Evolutionary conservation across 805 yeast species (phyloP).

Genomic region (Lipomyces spencermartinsiae): DNA sequence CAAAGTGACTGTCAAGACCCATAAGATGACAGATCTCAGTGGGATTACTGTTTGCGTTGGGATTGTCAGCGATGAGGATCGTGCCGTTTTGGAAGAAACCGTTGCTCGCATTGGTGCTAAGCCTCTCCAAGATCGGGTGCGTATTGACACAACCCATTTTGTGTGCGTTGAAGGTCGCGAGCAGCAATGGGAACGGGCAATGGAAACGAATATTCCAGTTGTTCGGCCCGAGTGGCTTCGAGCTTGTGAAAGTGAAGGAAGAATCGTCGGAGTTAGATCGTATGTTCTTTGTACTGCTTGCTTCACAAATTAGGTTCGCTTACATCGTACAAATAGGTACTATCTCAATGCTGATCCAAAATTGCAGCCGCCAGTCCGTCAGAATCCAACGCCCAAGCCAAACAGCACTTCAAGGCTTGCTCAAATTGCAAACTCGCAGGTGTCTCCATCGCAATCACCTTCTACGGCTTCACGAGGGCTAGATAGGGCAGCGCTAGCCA

Average conservation of each 20-base stretch:
- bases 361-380: slow-evolving; percentile 2
- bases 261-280: slow-evolving; percentile 92
- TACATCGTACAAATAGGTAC: slow-evolving; percentile 3
- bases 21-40: slow-evolving; percentile 92
- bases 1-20: slow-evolving; percentile 74
- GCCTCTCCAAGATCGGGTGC: slow-evolving; percentile 73
- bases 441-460: neutral
- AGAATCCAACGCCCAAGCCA: neutral
- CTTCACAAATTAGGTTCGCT: neutral
- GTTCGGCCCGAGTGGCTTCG: slow-evolving; percentile 96
- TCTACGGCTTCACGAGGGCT: neutral
- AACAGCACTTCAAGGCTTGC: neutral
- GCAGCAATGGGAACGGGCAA: slow-evolving; percentile 79
- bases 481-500: neutral
- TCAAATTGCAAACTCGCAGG: slow-evolving; percentile 1
- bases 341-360: slow-evolving; percentile 1
- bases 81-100: slow-evolving; percentile 65
- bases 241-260: slow-evolving; percentile 86
- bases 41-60: slow-evolving; percentile 95
- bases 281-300: slow-evolving; percentile 47
- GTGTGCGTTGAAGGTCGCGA: slow-evolving; percentile 74
- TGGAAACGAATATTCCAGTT: slow-evolving; percentile 85
- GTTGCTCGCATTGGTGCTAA: slow-evolving; percentile 80
- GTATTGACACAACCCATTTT: slow-evolving; percentile 93
- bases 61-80: slow-evolving; percentile 57